Base-by-base conservation (phyloP, 768 basidiomycete genomes). In the Hortiboletus campestris region DNA sequence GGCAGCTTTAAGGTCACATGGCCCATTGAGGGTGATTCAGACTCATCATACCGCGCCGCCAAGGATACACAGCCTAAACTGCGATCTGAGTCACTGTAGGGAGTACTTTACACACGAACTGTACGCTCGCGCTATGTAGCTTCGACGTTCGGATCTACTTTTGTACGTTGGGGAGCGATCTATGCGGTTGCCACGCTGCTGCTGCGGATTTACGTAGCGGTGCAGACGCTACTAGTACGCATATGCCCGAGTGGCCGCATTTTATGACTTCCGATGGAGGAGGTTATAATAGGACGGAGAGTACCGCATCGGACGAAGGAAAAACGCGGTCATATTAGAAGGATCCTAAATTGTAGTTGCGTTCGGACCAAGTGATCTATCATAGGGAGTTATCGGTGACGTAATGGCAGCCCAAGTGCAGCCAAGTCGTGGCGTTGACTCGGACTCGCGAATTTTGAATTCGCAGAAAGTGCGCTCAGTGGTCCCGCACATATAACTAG, bases 111-210 rank as follows among this genome's bases (percentile, higher is more conserved):
- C 25, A 85, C 59, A 84, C 85, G 2, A 84, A 83, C 58, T 73
- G 84, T 11, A 87, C 85, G 0, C 76, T 88, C 20, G 71, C 74
- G 25, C 20, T 73, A n/a, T n/a, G n/a, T 89, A 0, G 77, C 75
- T 5, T 60, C 62, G 17, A 74, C 74, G 8, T 77, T 88, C 57
- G 76, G 83, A 48, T 83, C 83, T 2, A 31, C 55, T 5, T 81
- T 82, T 65, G 80, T 89, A 59, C 79, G 83, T 4, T 79, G 76
- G 68, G 86, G 86, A 16, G 71, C 83, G 1, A 76, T 81, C 1
- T 85, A 84, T 59, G 77, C 83, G 0, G 70, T 73, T 12, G 72
- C 65, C 10, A 82, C 82, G 3, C 61, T 86, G 6, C 28, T 81
- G 16, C 60, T 86, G 32, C 88, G 85, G 84, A 35, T 74, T 4